Percentiles rank a stretch among this genome's conserved stretches.
Conservation (phyloP, 768 basidiomycete genomes). For the Lepiota subincarnata region DNA sequence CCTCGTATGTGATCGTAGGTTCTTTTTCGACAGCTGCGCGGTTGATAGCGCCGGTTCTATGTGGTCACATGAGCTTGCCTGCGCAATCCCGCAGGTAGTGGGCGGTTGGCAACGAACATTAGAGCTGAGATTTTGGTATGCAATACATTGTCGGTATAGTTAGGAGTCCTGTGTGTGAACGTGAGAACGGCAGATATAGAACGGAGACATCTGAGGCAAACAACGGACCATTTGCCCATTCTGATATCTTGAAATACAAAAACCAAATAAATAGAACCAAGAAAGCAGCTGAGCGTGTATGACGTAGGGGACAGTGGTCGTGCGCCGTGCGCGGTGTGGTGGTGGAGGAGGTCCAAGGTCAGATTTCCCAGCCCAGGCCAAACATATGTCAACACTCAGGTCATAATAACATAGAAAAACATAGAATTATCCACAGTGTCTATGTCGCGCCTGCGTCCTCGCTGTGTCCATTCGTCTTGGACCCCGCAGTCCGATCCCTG, state of each 20-base stretch:
- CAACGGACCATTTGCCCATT: constrained; percentile 72
- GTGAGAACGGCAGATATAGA: constrained; percentile 14
- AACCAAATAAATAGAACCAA: constrained; percentile 20
- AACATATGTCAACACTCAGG: constrained; percentile 30
- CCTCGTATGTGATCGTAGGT: constrained; percentile 65
- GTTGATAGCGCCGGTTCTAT: constrained; percentile 68
- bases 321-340: constrained; percentile 16
- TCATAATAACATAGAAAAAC: constrained; percentile 11
- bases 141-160: constrained; percentile 70
- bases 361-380: constrained; percentile 19
- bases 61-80: background rate
- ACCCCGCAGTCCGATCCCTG: constrained; percentile 15
- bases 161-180: constrained; percentile 52
- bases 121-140: constrained; percentile 71
- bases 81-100: background rate
- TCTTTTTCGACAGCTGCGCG: constrained; percentile 67
- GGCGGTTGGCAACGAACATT: constrained; percentile 52
- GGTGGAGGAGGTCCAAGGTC: constrained; percentile 26
- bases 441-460: constrained; percentile 33
- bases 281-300: constrained; percentile 12
- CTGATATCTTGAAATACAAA: constrained; percentile 17
- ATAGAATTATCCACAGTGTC: too few relatives aligned
- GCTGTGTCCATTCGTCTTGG: constrained; percentile 16
- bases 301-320: background rate
- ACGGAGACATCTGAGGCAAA: constrained; percentile 10